Evolutionary conservation across 225 moss, liverwort and hornwort species (phyloP).

Genomic region (Ulota crispa): DNA sequence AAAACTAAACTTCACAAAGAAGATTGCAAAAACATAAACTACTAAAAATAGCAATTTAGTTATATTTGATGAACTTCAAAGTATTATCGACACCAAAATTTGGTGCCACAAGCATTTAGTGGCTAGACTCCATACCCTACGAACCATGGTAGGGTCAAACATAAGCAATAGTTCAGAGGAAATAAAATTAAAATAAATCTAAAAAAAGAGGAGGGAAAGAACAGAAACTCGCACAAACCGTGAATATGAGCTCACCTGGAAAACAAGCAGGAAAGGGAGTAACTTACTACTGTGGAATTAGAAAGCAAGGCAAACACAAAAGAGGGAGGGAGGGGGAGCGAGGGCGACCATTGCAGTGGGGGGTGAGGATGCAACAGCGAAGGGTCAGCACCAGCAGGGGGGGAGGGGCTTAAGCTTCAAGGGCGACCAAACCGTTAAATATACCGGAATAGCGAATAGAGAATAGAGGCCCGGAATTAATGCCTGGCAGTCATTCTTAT

Average conservation of each 20-base stretch:
- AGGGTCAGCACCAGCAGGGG: neutral
- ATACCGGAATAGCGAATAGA: slow-evolving; percentile 17
- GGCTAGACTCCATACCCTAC: no score
- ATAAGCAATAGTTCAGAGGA: neutral
- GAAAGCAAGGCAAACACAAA: neutral
- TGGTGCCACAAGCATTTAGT: no score
- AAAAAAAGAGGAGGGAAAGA: neutral
- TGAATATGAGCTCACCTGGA: neutral
- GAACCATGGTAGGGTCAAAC: neutral
- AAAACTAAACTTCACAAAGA: no score
- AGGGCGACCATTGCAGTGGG: neutral
- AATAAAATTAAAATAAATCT: neutral
- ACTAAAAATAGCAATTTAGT: no score
- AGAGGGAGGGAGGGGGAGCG: neutral
- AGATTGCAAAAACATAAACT: no score
- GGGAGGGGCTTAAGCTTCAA: neutral
- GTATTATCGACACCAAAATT: no score
- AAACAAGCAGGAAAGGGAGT: neutral
- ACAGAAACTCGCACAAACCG: neutral
- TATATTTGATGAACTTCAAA: no score
- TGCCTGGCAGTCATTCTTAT: slow-evolving; percentile 43
- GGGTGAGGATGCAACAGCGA: neutral
- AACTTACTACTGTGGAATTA: neutral
- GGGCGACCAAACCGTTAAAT: slow-evolving; percentile 33
- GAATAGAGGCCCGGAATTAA: slow-evolving; percentile 19